Conservation (phyloP, 208 protist genomes). For the Leishmania tropica region DNA sequence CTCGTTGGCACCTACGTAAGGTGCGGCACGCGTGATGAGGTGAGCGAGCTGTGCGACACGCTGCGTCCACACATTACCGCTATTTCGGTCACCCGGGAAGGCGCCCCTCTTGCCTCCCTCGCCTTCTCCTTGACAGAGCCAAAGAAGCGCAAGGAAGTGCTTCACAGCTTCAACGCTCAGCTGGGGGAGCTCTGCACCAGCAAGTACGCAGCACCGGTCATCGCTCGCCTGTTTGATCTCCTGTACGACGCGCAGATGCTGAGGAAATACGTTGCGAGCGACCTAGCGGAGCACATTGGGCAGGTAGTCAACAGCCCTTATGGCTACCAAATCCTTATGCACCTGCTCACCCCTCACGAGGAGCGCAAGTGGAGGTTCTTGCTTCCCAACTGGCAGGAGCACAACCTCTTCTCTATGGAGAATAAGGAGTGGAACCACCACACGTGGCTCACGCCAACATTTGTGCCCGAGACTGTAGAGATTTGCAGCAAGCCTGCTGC, state of each 20-base stretch:
- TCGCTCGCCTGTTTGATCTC: conserved; percentile 88
- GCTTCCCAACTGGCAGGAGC: conserved; percentile 79
- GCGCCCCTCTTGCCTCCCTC: conserved; percentile 77
- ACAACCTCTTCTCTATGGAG: conserved; percentile 84
- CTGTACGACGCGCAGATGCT: conserved; percentile 88
- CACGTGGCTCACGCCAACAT: conserved; percentile 84
- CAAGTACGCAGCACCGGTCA: conserved; percentile 87
- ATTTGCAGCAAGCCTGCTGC: conserved; percentile 82
- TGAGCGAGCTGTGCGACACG: conserved; percentile 87
- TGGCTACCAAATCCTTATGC: conserved; percentile 84
- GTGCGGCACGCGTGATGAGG: conserved; percentile 76
- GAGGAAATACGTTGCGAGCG: conserved; percentile 79
- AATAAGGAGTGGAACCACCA: conserved; percentile 87
- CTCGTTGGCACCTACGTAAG: conserved; percentile 72
- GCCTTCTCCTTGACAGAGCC: conserved; percentile 82
- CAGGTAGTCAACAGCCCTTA: conserved; percentile 86
- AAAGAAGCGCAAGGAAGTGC: conserved; percentile 82
- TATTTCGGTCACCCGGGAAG: conserved; percentile 72
- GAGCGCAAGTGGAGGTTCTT: conserved; percentile 73
- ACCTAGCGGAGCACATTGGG: conserved; percentile 62
- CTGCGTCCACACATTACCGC: conserved; percentile 72
- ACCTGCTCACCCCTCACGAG: conserved; percentile 78
- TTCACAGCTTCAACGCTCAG: conserved; percentile 66
- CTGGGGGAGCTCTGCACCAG: conserved; percentile 68
- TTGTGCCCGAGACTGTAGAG: conserved; percentile 74